phyloP scores from a whole-genome alignment of 2,329 filamentous ascomycete genomes.

The Rutstroemia sydowiana region DNA sequence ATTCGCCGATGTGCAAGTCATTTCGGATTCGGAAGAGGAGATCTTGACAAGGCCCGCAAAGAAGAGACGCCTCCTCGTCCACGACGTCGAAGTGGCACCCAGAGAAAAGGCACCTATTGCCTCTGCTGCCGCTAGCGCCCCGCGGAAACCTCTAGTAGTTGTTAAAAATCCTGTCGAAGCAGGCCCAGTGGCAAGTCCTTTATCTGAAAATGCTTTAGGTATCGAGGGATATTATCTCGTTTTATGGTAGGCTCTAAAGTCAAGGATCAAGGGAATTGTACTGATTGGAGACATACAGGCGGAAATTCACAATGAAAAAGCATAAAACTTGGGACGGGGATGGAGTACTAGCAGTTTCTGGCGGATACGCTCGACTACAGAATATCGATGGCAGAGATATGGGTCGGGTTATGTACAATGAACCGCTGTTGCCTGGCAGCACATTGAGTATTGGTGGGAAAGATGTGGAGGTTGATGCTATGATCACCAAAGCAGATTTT shows the following conservation, averaged over 20 bases:
- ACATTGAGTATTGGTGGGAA: constrained; percentile 57
- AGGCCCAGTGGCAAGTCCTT: not conserved
- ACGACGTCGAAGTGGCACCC: constrained; percentile 22
- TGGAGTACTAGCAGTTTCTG: constrained; percentile 51
- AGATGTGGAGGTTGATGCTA: constrained; percentile 59
- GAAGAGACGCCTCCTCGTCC: constrained; percentile 23
- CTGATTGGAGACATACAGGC: constrained; percentile 36
- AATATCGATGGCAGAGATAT: constrained; percentile 57
- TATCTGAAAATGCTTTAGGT: not conserved
- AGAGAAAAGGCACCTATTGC: constrained; percentile 10
- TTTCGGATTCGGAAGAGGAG: constrained; percentile 14
- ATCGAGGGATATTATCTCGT: constrained; percentile 29
- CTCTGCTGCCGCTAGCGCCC: constrained; percentile 21
- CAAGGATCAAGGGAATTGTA: not conserved
- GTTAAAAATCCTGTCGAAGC: constrained; percentile 22
- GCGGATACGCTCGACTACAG: constrained; percentile 52
- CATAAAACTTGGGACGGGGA: constrained; percentile 75
- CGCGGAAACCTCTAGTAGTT: constrained; percentile 26
- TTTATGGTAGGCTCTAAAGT: constrained; percentile 22
- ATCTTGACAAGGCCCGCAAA: constrained; percentile 19
- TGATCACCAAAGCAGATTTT: constrained; percentile 53
- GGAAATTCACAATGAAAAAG: constrained; percentile 64
- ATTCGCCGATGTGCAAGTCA: not conserved
- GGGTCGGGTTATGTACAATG: constrained; percentile 48
- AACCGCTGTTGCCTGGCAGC: constrained; percentile 51